Percentiles rank a stretch among this genome's conserved stretches.
phyloP scores from a whole-genome alignment of 257 asterid genomes.

The Scutellaria galericulata region DNA sequence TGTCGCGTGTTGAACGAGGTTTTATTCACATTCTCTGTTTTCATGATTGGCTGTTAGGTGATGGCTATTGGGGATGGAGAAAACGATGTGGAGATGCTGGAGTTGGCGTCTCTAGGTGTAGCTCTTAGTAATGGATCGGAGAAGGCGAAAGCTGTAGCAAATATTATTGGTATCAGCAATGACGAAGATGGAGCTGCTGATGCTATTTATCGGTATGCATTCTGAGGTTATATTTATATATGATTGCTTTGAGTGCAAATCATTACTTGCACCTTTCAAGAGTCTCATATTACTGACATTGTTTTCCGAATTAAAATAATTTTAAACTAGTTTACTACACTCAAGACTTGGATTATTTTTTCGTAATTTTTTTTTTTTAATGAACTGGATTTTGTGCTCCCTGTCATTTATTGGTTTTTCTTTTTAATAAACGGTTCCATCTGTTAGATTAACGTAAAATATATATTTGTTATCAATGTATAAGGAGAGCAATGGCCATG shows the following conservation, averaged over 20 bases:
- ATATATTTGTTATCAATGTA: not conserved
- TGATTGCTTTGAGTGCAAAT: slow-evolving; percentile 16
- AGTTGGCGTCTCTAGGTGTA: slow-evolving; percentile 88
- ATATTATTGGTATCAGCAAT: slow-evolving; percentile 84
- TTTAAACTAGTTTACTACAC: not conserved
- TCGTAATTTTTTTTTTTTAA: not conserved
- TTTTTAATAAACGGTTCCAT: not conserved
- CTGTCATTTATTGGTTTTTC: not conserved
- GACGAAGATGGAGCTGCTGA: slow-evolving; percentile 98
- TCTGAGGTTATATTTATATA: slow-evolving; percentile 47
- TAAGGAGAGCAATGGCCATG: not conserved
- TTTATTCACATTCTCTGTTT: not conserved
- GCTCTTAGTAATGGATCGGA: slow-evolving; percentile 91
- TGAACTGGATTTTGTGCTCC: not conserved
- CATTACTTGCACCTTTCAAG: no score
- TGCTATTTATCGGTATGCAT: slow-evolving; percentile 89
- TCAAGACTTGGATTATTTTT: not conserved
- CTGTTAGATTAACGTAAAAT: not conserved
- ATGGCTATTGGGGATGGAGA: slow-evolving; percentile 99
- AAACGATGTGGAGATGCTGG: slow-evolving; percentile 95
- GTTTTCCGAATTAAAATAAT: not conserved
- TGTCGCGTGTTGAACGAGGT: not conserved
- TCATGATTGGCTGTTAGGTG: slow-evolving; percentile 45
- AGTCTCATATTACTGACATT: no score
- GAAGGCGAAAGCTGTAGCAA: slow-evolving; percentile 85